Evolutionary conservation across 176 grass and related monocot genomes (phyloP).

Genomic region (Bromus sterilis): DNA sequence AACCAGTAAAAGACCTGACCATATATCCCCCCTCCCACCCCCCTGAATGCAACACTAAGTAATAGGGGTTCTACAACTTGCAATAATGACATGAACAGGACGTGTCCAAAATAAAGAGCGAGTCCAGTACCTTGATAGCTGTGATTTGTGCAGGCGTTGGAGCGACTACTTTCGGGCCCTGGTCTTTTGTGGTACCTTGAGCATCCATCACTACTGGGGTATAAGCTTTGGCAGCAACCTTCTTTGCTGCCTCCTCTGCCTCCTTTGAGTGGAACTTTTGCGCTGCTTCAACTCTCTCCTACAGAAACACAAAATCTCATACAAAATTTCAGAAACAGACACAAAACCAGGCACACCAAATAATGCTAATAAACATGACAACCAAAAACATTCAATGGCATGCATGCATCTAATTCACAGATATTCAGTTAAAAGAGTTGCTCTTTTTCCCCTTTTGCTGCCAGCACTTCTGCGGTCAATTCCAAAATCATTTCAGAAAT

Average conservation of each 20-base stretch:
- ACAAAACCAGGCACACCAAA: background rate
- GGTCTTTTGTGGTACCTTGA: constrained; percentile 40
- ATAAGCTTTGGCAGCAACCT: constrained; percentile 81
- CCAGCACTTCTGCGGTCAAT: constrained; percentile 37
- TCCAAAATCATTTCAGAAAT: constrained; percentile 38
- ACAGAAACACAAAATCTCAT: constrained; percentile 31
- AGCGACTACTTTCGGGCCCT: constrained; percentile 67
- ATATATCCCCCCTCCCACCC: too few species aligned
- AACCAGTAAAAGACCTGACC: background rate
- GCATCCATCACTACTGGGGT: constrained; percentile 40
- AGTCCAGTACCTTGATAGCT: constrained; percentile 81
- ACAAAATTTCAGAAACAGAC: constrained; percentile 21
- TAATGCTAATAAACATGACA: background rate
- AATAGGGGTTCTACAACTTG: background rate
- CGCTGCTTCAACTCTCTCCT: constrained; percentile 82
- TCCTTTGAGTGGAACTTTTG: constrained; percentile 79
- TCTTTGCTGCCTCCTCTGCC: constrained; percentile 88
- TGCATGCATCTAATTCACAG: constrained; percentile 23
- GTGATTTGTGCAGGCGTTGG: constrained; percentile 93
- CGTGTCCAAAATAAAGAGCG: background rate
- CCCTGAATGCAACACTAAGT: background rate
- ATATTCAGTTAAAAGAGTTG: constrained; percentile 15
- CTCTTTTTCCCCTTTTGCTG: constrained; percentile 30
- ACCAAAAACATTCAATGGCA: constrained; percentile 22
- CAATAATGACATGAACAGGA: background rate